Base-by-base conservation (phyloP, 2,329 filamentous ascomycete genomes). In the Cercospora sp. region DNA sequence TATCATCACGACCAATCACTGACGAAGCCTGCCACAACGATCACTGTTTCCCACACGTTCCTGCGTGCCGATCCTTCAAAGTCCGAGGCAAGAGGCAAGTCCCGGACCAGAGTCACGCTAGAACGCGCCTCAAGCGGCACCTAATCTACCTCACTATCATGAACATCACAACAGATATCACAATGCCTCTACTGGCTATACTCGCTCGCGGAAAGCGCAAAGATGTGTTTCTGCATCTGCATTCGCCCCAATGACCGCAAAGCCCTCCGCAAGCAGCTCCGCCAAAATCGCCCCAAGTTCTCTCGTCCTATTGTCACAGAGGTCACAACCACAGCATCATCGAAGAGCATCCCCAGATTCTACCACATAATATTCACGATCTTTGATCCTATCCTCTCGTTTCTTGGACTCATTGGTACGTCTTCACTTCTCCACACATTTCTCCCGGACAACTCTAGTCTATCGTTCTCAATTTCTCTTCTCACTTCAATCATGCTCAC, bases 221-320 rank as follows among this genome's bases (percentile, higher is more conserved):
- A 2, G 4, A 62, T 62, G 60, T 63, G 60, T 23, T 31, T 63
- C 28, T 63, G 60, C 45, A 63, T 63, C 60, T 55, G 60, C 18
- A 63, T 63, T 5, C 45, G 45, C 2, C 42, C 26, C 7, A 18
- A 55, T 13, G 30, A n/a, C 45, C 60, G 60, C 12, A 63, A 20
- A 55, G 16, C 26, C 2, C 42, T 39, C 33, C 33, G 33, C 33
- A 39, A n/a, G 3, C 5, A 39, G 4, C 1, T 53, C 3, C 42
- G 60, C 6, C 30, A 36, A 23, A 13, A 36, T 3, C 60, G 60
- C 30, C 18, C 30, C 45, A 63, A 63, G 13, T 63, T 63, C 10
- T 30, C 60, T 39, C 42, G 28, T 31, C 60, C 60, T 10, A 8
- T 63, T 6, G 13, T 63, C 9, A 63, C 60, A 10, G 45, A 63